phyloP scores from a whole-genome alignment of 164 flowering plant species.

The Tetrastigma voinierianum region DNA sequence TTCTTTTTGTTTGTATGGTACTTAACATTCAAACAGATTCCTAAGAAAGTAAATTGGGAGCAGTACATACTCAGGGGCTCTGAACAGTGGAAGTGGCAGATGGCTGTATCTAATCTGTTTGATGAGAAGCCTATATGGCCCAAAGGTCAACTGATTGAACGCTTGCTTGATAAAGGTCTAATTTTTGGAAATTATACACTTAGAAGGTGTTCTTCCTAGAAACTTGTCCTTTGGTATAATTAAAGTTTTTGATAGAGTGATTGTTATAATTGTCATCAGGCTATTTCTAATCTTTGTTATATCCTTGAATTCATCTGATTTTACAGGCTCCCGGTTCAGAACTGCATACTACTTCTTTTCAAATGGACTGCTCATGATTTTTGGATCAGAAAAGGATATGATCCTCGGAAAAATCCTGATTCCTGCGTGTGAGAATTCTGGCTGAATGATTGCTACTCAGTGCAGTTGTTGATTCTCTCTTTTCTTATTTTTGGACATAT shows the following conservation, averaged over 20 bases:
- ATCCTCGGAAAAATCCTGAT: conserved; percentile 90
- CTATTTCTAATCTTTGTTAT: not conserved
- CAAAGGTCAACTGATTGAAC: conserved; percentile 51
- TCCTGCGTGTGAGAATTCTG: conserved; percentile 70
- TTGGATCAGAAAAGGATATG: conserved; percentile 93
- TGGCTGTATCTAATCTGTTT: conserved; percentile 67
- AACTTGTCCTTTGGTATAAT: not conserved
- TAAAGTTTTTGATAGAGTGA: not conserved
- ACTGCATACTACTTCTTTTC: conserved; percentile 83
- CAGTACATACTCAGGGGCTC: conserved; percentile 46
- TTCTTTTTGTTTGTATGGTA: conserved; percentile 10
- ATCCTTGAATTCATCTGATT: conserved; percentile 7
- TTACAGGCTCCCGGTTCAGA: conserved; percentile 71
- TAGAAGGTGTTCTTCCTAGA: conserved; percentile 49
- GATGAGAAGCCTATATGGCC: conserved; percentile 93
- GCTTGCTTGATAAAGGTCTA: conserved; percentile 60
- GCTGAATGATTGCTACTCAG: not conserved
- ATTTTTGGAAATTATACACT: conserved; percentile 34
- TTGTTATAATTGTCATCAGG: not conserved
- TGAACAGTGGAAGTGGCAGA: conserved; percentile 63
- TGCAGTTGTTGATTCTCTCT: not conserved
- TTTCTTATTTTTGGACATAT: not conserved
- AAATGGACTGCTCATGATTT: conserved; percentile 79
- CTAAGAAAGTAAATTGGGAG: conserved; percentile 74
- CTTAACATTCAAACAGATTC: conserved; percentile 79